phyloP scores from a whole-genome alignment of 2,329 filamentous ascomycete genomes.

The Sodiomyces alkalinus region DNA sequence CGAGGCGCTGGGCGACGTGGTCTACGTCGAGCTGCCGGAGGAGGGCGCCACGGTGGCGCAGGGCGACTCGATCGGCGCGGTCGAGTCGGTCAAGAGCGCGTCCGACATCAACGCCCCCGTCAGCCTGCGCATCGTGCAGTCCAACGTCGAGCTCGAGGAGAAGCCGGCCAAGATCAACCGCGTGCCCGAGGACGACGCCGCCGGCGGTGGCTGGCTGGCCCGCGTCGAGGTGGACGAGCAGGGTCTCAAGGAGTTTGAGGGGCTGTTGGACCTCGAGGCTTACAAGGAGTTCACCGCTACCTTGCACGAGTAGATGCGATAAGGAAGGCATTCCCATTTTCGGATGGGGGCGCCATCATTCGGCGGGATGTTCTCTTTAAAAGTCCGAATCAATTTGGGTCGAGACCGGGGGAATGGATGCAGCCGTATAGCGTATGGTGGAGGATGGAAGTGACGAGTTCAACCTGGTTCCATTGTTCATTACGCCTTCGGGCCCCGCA shows the following conservation, averaged over 20 bases:
- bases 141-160: conserved; percentile 65
- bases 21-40: conserved; percentile 88
- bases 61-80: conserved; percentile 80
- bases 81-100: conserved; percentile 98
- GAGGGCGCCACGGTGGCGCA: conserved; percentile 50
- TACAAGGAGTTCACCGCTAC: conserved; percentile 55
- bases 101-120: conserved; percentile 91
- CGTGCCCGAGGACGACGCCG: conserved; percentile 64
- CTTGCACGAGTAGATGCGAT: conserved; percentile 4
- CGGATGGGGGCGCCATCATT: too few relatives aligned
- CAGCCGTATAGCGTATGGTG: too few relatives aligned
- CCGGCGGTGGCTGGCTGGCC: conserved; percentile 78
- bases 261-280: conserved; percentile 59
- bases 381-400: too few relatives aligned
- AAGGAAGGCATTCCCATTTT: conserved; percentile 1
- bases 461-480: too few relatives aligned
- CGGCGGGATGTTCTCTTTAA: too few relatives aligned
- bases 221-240: conserved; percentile 64
- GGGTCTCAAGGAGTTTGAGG: conserved; percentile 52
- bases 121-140: conserved; percentile 56
- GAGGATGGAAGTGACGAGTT: too few relatives aligned
- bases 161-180: conserved; percentile 81
- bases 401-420: too few relatives aligned
- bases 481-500: too few relatives aligned
- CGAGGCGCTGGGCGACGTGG: conserved; percentile 84